Base-by-base conservation (phyloP, 2,329 filamentous ascomycete species). In the Fusarium lyarnte region DNA sequence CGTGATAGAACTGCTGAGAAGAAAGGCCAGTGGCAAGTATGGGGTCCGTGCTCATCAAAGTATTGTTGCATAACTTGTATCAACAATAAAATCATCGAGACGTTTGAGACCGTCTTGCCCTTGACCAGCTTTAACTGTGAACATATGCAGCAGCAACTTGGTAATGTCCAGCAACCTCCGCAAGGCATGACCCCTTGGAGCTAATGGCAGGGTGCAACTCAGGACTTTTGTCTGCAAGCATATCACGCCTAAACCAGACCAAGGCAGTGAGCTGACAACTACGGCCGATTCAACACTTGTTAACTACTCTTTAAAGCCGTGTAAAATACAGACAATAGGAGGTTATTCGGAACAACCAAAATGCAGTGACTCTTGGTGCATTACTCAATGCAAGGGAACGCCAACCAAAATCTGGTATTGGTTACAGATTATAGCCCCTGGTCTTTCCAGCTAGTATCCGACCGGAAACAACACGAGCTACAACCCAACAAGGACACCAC, bases 211-310 rank as follows among this genome's bases (percentile, higher is more conserved):
- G 19, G 23, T 36, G 25, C 9, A 54, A 27, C 29, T 11, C n/a
- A 3, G 17, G 19, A 27, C 31, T 41, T 25, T 49, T 21, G 35
- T 41, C 27, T 39, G 33, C 27, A 43, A 17, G 45, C 23, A 27
- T 46, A 17, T 29, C 7, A 46, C 35, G 35, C n/a, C 21, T 51
- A 12, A 45, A 46, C 14, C 14, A 57, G 31, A 47, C 17, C 33
- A 14, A 25, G 35, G 29, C 23, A 21, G 21, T 31, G 46, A 64
- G 23, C 25, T 6, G 19, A 36, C 25, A 23, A n/a, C 36, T n/a
- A 65, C 19, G 35, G 38, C 16, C 17, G 23, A 16, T 17, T 41
- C 63, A 69, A 47, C 69, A 69, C 69, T 72, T 16, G 43, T 55
- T 65, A 58, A 29, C 33, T 55, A 16, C 19, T 45, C 23, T 38